Percentiles rank a stretch among this genome's conserved stretches.
These are phyloP conservation scores for Protostelium mycophagum DNA, from an alignment of 78 protist genomes.

Conservation along the genomic window DNA sequence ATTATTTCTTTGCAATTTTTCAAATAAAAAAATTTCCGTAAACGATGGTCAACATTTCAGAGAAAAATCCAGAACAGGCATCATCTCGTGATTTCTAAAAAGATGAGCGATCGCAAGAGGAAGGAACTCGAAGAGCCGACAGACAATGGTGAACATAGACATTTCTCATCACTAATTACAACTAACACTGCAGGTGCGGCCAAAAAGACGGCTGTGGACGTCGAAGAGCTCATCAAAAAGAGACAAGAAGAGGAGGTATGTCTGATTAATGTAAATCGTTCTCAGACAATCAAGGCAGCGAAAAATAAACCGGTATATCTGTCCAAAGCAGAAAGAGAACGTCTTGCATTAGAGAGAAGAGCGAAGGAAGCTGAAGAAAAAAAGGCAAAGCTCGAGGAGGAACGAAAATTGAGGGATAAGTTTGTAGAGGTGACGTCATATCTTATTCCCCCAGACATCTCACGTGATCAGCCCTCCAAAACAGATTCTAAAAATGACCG, in stretches of 20 bases:
- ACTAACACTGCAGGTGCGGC: too few relatives aligned
- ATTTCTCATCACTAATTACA: too few relatives aligned
- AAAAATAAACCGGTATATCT: background rate
- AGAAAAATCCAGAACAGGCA: too few relatives aligned
- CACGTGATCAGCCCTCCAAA: background rate
- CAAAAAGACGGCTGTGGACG: background rate
- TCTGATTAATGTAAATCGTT: background rate
- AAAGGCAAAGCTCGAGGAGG: background rate
- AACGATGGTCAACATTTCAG: too few relatives aligned
- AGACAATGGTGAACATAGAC: too few relatives aligned
- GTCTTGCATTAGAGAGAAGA: background rate
- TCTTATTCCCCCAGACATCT: background rate
- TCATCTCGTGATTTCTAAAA: too few relatives aligned
- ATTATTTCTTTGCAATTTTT: too few relatives aligned
- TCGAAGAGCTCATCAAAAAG: background rate
- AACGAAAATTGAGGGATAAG: background rate
- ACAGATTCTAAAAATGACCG: slow-evolving; percentile 18
- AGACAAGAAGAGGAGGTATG: background rate
- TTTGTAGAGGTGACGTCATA: background rate
- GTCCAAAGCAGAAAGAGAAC: background rate
- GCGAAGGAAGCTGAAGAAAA: background rate
- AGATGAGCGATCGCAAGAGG: too few relatives aligned
- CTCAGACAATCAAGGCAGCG: background rate
- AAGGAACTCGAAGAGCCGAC: too few relatives aligned
- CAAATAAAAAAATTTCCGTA: too few relatives aligned